Evolutionary conservation across 176 grass and related monocot genomes (phyloP).

Genomic region (Tillandsia fasciculata): DNA sequence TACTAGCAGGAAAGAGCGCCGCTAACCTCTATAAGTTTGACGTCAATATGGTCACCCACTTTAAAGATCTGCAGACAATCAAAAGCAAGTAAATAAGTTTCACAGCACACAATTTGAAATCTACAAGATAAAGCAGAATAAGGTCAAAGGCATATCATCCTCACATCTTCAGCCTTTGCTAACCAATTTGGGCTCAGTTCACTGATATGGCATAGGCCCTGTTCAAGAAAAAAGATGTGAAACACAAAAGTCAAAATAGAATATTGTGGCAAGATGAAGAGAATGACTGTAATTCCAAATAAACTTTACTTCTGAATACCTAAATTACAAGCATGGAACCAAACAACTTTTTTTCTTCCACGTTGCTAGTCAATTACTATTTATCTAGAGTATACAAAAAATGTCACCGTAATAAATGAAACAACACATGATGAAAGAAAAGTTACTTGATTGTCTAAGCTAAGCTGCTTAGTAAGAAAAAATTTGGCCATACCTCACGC

Average conservation of each 20-base stretch:
- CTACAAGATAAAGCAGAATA: slow-evolving; percentile 9
- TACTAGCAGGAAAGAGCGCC: slow-evolving; percentile 6
- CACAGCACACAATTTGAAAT: too few species aligned
- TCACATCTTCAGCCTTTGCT: slow-evolving; percentile 91
- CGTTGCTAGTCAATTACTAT: too few species aligned
- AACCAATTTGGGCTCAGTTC: slow-evolving; percentile 84
- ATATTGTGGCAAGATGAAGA: too few species aligned
- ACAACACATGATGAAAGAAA: neutral
- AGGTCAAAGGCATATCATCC: slow-evolving; percentile 21
- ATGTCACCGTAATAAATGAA: neutral
- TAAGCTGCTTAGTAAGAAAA: neutral
- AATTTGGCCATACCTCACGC: slow-evolving; percentile 44
- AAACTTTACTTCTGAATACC: too few species aligned
- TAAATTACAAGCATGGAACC: too few species aligned
- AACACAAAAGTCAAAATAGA: too few species aligned
- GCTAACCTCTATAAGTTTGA: slow-evolving; percentile 92
- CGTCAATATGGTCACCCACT: slow-evolving; percentile 82
- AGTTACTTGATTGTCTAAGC: neutral
- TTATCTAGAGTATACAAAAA: neutral
- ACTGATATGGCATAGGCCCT: slow-evolving; percentile 95
- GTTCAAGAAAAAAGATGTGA: slow-evolving; percentile 8
- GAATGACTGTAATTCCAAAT: too few species aligned
- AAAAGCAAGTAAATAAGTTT: slow-evolving; percentile 8
- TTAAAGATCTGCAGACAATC: slow-evolving; percentile 56
- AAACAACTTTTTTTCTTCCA: too few species aligned